Base-by-base conservation (phyloP, 2,329 filamentous ascomycete species). In the Xylariales sp. region DNA sequence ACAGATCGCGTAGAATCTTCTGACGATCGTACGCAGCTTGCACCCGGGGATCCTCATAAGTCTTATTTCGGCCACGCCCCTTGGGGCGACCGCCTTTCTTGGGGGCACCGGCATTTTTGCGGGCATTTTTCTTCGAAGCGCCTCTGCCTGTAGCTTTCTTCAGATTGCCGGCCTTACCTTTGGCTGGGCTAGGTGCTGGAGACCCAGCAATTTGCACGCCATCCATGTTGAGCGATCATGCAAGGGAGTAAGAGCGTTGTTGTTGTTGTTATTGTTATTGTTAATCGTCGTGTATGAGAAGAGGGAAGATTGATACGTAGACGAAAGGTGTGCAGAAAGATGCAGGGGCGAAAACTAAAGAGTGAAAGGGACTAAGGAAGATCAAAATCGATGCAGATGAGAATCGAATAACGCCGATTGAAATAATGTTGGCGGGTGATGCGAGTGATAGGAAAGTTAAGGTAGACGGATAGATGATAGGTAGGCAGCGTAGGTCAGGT, bases 1-100 rank as follows among this genome's bases (percentile, higher is more conserved):
- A 93, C 30, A 84, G 83, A 64, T 88, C 87, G 78, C 90, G 90
- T 73, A 93, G 82, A 72, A 91, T 86, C 71, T 90, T 84, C 76
- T 90, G 87, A 62, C 91, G 88, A 76, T 89, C 87, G 71, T 87
- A 86, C 64, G 84, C 83, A 58, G 86, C 86, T 76, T 89, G 87
- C 61, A 85, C 83, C 69, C 82, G 84, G 69, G 82, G 80, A 70
- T 86, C 83, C 67, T 83, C 80, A 73, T 87, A 88, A 73, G 83
- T 83, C 79, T 89, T 89, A 77, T 85, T 83, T 64, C 86, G 84
- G 62, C 79, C 79, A 67, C 81, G 78, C 56, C 81, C 81, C 50
- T 78, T 75, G 54, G 80, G 79, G 67, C 80, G 78, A 70, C 74
- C 69, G 39, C 71, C 73, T 67, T 70, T 74, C 64, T 72, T 77